A percentile compares a stretch with the other conserved stretches of the same genome.
These are phyloP conservation scores for Fraxinus cuspidata DNA, from an alignment of 257 asterid genomes.

Conservation along the genomic window DNA sequence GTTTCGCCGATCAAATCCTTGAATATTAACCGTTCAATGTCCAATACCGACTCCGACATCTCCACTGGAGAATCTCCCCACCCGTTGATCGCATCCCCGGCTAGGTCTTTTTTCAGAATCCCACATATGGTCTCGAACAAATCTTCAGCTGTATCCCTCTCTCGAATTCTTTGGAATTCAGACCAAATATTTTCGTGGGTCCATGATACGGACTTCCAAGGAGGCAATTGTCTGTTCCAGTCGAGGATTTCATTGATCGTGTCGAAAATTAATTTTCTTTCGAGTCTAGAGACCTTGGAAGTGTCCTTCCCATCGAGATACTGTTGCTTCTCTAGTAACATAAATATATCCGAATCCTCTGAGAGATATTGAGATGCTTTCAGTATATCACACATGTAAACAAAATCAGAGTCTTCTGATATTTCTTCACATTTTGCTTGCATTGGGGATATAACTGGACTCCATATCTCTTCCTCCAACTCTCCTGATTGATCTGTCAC, in stretches of 20 bases:
- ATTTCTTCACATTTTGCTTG: slow-evolving; percentile 36
- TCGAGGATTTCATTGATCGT: slow-evolving; percentile 66
- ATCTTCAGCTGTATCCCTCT: slow-evolving; percentile 47
- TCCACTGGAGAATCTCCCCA: slow-evolving; percentile 81
- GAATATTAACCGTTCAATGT: slow-evolving; percentile 80
- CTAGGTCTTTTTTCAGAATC: slow-evolving; percentile 71
- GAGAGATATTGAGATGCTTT: slow-evolving; percentile 60
- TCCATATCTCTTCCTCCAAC: slow-evolving; percentile 65
- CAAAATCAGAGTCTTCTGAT: slow-evolving; percentile 47
- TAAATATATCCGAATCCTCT: slow-evolving; percentile 58
- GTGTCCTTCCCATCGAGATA: slow-evolving; percentile 62
- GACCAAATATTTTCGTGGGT: slow-evolving; percentile 52
- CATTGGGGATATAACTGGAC: slow-evolving; percentile 36
- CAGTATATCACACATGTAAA: slow-evolving; percentile 65
- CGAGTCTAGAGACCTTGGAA: slow-evolving; percentile 53
- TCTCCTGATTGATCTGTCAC: slow-evolving; percentile 55
- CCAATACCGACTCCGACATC: slow-evolving; percentile 67
- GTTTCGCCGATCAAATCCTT: slow-evolving; percentile 77
- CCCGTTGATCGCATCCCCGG: slow-evolving; percentile 52
- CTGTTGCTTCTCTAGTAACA: slow-evolving; percentile 73
- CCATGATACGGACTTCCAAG: slow-evolving; percentile 62
- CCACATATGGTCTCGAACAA: slow-evolving; percentile 63
- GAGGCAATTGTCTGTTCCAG: slow-evolving; percentile 63
- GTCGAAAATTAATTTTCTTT: slow-evolving; percentile 69
- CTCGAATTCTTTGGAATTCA: slow-evolving; percentile 63